phyloP scores from a whole-genome alignment of 2,329 filamentous ascomycete species.

The Alternaria atra region DNA sequence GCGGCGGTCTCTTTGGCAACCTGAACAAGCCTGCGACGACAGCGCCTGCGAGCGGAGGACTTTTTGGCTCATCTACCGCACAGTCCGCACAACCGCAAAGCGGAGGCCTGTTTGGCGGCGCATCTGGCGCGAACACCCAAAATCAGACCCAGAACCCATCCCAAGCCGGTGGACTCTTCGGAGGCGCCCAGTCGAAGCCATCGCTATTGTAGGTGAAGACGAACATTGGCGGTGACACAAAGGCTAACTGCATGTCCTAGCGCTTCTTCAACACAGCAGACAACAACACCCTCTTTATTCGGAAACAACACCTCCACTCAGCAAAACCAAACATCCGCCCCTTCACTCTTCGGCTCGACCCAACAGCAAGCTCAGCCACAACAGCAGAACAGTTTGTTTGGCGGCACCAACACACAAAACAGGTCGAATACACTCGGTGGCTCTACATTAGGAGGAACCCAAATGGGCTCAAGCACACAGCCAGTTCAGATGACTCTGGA shows the following conservation, averaged over 20 bases:
- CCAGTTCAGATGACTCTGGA: constrained; percentile 53
- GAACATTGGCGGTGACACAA: constrained; percentile 18
- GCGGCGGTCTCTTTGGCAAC: constrained; percentile 50
- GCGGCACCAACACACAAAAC: constrained; percentile 43
- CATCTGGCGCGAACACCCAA: constrained; percentile 41
- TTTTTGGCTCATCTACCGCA: constrained; percentile 48
- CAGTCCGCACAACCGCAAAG: constrained; percentile 38
- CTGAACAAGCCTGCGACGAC: constrained; percentile 45
- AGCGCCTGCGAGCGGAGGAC: constrained; percentile 37
- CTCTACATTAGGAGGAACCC: constrained; percentile 32
- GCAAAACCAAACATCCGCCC: constrained; percentile 41
- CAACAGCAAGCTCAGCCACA: constrained; percentile 39
- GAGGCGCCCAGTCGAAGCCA: constrained; percentile 41
- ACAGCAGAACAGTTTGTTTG: constrained; percentile 46
- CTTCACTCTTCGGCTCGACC: constrained; percentile 45
- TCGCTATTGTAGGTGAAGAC: constrained; percentile 50
- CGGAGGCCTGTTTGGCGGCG: constrained; percentile 47
- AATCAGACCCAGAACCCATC: constrained; percentile 31
- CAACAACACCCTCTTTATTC: constrained; percentile 41
- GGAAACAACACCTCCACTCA: constrained; percentile 37
- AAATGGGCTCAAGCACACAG: constrained; percentile 40
- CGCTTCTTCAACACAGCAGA: constrained; percentile 46
- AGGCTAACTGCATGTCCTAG: constrained; percentile 44
- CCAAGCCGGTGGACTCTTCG: constrained; percentile 48
- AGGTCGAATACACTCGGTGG: constrained; percentile 37